A percentile compares a stretch with the other conserved stretches of the same genome.
phyloP scores from a whole-genome alignment of 2,329 filamentous ascomycete species.

The Aureobasidium sp. region DNA sequence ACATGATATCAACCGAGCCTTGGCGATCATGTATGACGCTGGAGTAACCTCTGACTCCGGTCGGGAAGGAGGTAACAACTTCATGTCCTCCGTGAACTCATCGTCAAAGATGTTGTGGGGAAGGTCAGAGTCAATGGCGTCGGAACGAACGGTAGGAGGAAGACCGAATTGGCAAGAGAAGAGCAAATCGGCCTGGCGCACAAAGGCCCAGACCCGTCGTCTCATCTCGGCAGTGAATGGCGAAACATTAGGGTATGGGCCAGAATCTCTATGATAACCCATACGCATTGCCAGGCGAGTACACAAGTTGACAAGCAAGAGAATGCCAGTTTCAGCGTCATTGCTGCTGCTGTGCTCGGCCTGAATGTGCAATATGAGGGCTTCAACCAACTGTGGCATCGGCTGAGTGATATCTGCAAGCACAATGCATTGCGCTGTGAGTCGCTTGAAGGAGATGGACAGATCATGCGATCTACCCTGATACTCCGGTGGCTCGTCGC shows the following conservation, averaged over 20 bases:
- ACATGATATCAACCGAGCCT: slow-evolving; percentile 59
- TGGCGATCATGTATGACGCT: slow-evolving; percentile 71
- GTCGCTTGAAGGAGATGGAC: slow-evolving; percentile 53
- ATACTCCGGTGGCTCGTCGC: slow-evolving; percentile 73
- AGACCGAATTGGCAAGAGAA: slow-evolving; percentile 66
- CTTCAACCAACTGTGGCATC: slow-evolving; percentile 68
- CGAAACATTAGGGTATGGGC: slow-evolving; percentile 63
- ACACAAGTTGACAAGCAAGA: slow-evolving; percentile 54
- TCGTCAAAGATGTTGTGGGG: slow-evolving; percentile 77
- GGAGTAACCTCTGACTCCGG: slow-evolving; percentile 65
- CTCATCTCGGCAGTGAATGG: slow-evolving; percentile 70
- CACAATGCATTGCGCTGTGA: slow-evolving; percentile 71
- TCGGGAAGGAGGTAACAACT: slow-evolving; percentile 58
- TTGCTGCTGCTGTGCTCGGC: slow-evolving; percentile 66
- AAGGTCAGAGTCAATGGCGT: slow-evolving; percentile 67
- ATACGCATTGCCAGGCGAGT: slow-evolving; percentile 60
- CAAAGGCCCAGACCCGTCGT: slow-evolving; percentile 57
- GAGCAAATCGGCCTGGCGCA: slow-evolving; percentile 66
- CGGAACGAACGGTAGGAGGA: slow-evolving; percentile 60
- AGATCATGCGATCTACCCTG: slow-evolving; percentile 52
- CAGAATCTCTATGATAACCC: slow-evolving; percentile 72
- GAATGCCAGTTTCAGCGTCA: slow-evolving; percentile 64
- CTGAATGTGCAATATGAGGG: slow-evolving; percentile 66
- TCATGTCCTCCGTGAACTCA: slow-evolving; percentile 64
- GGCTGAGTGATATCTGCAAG: slow-evolving; percentile 72